These are phyloP conservation scores for Candida glaebosa DNA, from an alignment of 805 yeast genomes.

Conservation along the genomic window DNA sequence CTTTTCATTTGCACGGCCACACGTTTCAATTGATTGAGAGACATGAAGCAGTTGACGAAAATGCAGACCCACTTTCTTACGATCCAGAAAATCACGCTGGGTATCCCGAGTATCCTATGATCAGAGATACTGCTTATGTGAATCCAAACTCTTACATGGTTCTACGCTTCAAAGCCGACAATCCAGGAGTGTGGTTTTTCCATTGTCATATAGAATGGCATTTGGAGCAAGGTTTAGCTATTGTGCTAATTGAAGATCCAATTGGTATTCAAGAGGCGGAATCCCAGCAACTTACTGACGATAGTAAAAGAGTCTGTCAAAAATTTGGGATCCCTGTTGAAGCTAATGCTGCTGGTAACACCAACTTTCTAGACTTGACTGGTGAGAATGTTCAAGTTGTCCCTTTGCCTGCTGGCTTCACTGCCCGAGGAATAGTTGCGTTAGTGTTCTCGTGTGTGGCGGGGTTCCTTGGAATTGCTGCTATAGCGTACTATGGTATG, in stretches of 20 bases:
- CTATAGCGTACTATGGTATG: constrained; percentile 81
- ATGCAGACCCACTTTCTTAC: constrained; percentile 48
- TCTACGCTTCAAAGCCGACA: constrained; percentile 71
- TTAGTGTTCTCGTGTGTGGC: constrained; percentile 85
- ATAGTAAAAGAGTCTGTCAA: constrained; percentile 59
- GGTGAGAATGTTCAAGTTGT: constrained; percentile 72
- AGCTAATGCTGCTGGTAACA: constrained; percentile 92
- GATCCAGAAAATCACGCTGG: constrained; percentile 32
- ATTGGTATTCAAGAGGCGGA: constrained; percentile 36
- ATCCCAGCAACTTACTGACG: constrained; percentile 56
- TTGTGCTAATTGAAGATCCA: constrained; percentile 71
- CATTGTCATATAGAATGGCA: constrained; percentile 92
- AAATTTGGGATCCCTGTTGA: constrained; percentile 47
- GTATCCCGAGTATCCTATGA: constrained; percentile 57
- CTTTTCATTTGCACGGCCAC: constrained; percentile 78
- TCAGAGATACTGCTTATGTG: constrained; percentile 72
- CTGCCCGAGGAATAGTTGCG: constrained; percentile 93
- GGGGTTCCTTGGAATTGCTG: constrained; percentile 76
- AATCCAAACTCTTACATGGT: constrained; percentile 67
- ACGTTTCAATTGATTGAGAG: constrained; percentile 59
- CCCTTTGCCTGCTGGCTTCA: constrained; percentile 81
- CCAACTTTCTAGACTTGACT: constrained; percentile 60
- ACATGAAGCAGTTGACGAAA: constrained; percentile 50
- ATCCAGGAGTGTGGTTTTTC: constrained; percentile 94
- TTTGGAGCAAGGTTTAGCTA: constrained; percentile 75